Evolutionary conservation across 192 early-diverging fungal genomes (phyloP).

Genomic region (Coemansia sp.): DNA sequence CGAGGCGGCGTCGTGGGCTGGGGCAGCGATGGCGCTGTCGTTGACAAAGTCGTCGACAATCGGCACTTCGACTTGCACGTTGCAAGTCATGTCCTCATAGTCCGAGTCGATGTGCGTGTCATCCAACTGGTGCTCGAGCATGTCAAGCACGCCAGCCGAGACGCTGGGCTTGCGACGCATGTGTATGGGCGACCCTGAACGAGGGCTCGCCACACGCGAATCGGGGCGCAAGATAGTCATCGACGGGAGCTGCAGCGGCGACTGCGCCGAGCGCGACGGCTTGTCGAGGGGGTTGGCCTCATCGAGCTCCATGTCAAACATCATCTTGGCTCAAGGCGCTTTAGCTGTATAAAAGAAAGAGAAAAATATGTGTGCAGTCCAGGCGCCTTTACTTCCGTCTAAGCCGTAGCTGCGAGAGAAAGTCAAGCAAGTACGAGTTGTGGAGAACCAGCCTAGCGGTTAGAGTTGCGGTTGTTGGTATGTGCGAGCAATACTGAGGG

Average conservation of each 20-base stretch:
- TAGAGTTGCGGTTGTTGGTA: not conserved
- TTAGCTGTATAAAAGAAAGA: not conserved
- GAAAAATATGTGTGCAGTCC: not conserved
- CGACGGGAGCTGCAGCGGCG: conserved; percentile 40
- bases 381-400: not conserved
- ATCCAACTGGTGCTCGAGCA: conserved; percentile 54
- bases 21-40: conserved; percentile 2
- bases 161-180: conserved; percentile 43
- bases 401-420: conserved; percentile 28
- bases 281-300: conserved; percentile 5
- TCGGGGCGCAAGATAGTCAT: conserved; percentile 38
- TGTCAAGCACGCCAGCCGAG: conserved; percentile 31
- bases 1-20: not conserved
- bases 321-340: conserved; percentile 16
- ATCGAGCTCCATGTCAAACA: conserved; percentile 54
- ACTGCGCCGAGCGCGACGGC: conserved; percentile 7
- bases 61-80: conserved; percentile 48
- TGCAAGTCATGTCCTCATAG: conserved; percentile 51
- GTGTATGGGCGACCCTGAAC: conserved; percentile 24
- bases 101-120: conserved; percentile 44
- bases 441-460: not conserved
- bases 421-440: conserved; percentile 20
- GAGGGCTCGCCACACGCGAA: conserved; percentile 27
- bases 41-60: conserved; percentile 52
- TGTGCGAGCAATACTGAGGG: conserved; percentile 6